A percentile compares a stretch with the other conserved stretches of the same genome.
Evolutionary conservation across 805 yeast genomes (phyloP).

Genomic region (Kodamaea laetipori): DNA sequence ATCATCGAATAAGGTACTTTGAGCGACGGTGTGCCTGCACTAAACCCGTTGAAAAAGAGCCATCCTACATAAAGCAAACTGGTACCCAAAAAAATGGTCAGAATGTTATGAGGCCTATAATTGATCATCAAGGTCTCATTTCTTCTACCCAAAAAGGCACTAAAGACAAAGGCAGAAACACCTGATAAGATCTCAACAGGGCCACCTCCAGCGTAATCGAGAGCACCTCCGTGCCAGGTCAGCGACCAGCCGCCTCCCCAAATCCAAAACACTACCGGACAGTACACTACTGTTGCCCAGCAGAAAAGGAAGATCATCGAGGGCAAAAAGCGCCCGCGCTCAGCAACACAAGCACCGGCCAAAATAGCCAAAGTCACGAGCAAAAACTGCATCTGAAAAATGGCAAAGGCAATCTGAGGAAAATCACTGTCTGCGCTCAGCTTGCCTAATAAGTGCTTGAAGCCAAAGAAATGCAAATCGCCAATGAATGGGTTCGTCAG

Average conservation of each 20-base stretch:
- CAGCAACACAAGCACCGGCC: constrained; percentile 86
- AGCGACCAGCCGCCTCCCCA: constrained; percentile 98
- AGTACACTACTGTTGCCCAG: constrained; percentile 91
- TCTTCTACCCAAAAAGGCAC: constrained; percentile 80
- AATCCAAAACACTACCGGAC: constrained; percentile 94
- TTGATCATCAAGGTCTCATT: constrained; percentile 75
- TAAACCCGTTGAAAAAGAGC: constrained; percentile 93
- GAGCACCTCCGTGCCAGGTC: constrained; percentile 73
- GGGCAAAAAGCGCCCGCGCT: constrained; percentile 87
- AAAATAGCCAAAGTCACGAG: constrained; percentile 90
- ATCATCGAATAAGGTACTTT: constrained; percentile 86
- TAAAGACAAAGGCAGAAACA: constrained; percentile 83
- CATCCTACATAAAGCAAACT: constrained; percentile 89
- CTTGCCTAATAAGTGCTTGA: constrained; percentile 64
- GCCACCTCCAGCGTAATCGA: constrained; percentile 98
- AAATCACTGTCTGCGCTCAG: constrained; percentile 45
- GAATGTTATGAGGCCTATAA: constrained; percentile 93
- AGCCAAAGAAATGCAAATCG: constrained; percentile 78
- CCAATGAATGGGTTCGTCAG: constrained; percentile 89
- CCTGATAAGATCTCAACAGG: constrained; percentile 95
- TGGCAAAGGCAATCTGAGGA: constrained; percentile 84
- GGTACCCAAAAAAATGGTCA: constrained; percentile 88
- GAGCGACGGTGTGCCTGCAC: constrained; percentile 78
- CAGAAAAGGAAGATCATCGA: constrained; percentile 77
- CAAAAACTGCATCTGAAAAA: constrained; percentile 88